Conservation (phyloP, 2,329 filamentous ascomycete species). For the Fusarium chaquense region DNA sequence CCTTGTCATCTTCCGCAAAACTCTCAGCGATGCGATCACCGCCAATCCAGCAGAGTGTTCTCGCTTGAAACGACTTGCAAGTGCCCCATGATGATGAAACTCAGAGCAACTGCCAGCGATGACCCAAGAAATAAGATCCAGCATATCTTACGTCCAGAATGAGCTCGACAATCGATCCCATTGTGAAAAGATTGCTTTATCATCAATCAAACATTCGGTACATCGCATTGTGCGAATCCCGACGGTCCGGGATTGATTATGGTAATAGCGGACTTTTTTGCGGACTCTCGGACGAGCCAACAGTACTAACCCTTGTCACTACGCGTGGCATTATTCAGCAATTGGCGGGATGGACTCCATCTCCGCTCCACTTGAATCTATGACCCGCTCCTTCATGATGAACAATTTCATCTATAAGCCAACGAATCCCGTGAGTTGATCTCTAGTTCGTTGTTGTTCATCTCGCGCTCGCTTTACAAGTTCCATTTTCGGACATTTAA, state of each 20-base stretch:
- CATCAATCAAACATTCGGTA: constrained; percentile 2
- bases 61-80: background rate
- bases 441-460: background rate
- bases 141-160: background rate
- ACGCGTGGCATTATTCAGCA: constrained; percentile 36
- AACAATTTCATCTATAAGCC: constrained; percentile 6
- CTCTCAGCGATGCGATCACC: too few species aligned
- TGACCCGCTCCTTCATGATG: constrained; percentile 9
- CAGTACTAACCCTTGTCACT: background rate
- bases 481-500: background rate
- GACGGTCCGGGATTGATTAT: constrained; percentile 11
- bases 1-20: background rate
- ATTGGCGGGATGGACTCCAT: constrained; percentile 10
- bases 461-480: background rate
- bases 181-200: constrained; percentile 11
- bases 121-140: background rate
- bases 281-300: constrained; percentile 20
- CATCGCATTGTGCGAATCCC: background rate
- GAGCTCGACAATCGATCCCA: background rate
- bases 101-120: background rate
- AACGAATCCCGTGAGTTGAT: constrained; percentile 4
- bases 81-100: background rate
- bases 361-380: constrained; percentile 33
- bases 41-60: background rate
- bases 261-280: constrained; percentile 25